phyloP scores from a whole-genome alignment of 306 rosid species.

The Albizia julibrissin region DNA sequence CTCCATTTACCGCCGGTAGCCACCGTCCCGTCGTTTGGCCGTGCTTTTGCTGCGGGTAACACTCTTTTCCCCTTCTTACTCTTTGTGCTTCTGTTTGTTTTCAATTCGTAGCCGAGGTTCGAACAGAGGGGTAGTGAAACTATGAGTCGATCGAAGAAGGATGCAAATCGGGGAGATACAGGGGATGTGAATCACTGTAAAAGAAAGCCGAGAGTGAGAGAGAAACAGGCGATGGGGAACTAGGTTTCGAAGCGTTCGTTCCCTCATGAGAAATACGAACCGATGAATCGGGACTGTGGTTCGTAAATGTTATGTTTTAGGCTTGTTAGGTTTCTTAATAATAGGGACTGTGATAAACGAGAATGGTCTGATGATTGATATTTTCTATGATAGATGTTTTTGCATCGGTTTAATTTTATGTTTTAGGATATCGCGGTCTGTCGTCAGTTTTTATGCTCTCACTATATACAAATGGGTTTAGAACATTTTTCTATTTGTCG shows the following conservation, averaged over 20 bases:
- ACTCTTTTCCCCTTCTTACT: neutral
- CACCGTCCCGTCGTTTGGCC: neutral
- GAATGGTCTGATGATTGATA: neutral
- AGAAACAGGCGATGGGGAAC: neutral
- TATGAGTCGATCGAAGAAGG: neutral
- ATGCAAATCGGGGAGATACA: neutral
- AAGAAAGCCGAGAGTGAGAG: neutral
- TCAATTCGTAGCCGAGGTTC: neutral
- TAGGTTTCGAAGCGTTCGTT: neutral
- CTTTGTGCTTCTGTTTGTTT: neutral
- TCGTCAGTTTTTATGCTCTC: neutral
- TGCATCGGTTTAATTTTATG: neutral
- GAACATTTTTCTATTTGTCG: neutral
- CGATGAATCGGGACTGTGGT: neutral
- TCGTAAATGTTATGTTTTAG: neutral
- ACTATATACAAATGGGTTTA: neutral
- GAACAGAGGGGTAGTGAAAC: neutral
- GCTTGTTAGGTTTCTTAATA: constrained; percentile 1
- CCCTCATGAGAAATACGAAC: neutral
- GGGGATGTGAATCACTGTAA: neutral
- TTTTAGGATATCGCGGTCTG: neutral
- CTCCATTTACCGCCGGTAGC: neutral
- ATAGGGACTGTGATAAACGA: neutral
- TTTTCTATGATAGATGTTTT: neutral
- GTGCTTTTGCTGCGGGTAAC: constrained; percentile 5